A percentile compares a stretch with the other conserved stretches of the same genome.
phyloP scores from a whole-genome alignment of 768 basidiomycete genomes.

The Coprinopsis marcescibilis region DNA sequence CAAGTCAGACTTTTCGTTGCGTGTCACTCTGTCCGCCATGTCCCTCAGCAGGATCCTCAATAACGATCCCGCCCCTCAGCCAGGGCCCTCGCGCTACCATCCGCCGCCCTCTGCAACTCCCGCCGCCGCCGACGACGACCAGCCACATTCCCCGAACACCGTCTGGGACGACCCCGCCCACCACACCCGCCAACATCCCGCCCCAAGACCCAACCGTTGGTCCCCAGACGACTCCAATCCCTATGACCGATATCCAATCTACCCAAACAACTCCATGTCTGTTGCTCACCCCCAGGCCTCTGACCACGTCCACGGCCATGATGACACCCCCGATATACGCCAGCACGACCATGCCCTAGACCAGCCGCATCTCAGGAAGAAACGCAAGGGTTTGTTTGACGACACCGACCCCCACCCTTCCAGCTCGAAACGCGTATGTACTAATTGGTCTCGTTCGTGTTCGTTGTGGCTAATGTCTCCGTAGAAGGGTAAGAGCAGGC shows the following conservation, averaged over 20 bases:
- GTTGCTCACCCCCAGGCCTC: not conserved
- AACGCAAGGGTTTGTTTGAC: slow-evolving; percentile 40
- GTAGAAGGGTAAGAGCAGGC: slow-evolving; percentile 24
- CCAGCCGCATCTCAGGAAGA: slow-evolving; percentile 33
- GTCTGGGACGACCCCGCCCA: not conserved
- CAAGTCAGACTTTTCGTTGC: slow-evolving; percentile 8
- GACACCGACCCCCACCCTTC: slow-evolving; percentile 52
- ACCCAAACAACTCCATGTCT: not conserved
- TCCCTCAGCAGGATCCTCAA: slow-evolving; percentile 78
- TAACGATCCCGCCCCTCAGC: slow-evolving; percentile 49
- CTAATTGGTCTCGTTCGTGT: not conserved
- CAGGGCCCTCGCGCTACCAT: not conserved
- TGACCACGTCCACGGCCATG: not conserved
- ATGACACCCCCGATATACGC: not conserved
- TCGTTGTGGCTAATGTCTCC: slow-evolving; percentile 15
- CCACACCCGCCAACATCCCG: not conserved
- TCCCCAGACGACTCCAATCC: not conserved
- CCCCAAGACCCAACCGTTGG: not conserved
- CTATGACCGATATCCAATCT: not conserved
- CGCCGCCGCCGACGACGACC: not conserved
- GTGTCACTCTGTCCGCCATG: slow-evolving; percentile 33
- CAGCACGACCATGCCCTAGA: slow-evolving; percentile 19
- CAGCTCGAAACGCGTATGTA: slow-evolving; percentile 51
- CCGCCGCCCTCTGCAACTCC: not conserved
- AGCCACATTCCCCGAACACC: not conserved